phyloP scores from a whole-genome alignment of 2,329 filamentous ascomycete genomes.

The Aspergillus melleus region DNA sequence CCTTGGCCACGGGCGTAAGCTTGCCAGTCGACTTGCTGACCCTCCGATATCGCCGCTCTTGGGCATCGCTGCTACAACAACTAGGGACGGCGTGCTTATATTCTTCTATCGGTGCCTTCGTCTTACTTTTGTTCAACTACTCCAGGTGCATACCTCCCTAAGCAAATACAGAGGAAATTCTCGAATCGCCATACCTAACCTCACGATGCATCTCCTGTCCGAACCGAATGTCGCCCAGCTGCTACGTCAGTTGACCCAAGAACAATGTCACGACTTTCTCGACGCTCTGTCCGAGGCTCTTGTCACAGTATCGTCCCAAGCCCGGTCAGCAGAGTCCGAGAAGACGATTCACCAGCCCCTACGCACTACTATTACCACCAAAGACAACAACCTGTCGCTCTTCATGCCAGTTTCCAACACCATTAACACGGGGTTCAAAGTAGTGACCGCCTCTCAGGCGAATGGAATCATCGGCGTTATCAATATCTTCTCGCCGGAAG shows the following conservation, averaged over 20 bases:
- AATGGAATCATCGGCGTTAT: conserved; percentile 63
- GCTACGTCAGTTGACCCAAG: conserved; percentile 31
- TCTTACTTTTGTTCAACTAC: too few relatives aligned
- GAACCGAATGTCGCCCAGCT: conserved; percentile 35
- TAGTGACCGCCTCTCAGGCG: conserved; percentile 56
- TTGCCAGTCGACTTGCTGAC: not conserved
- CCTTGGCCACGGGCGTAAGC: not conserved
- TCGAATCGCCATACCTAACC: not conserved
- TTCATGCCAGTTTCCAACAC: conserved; percentile 73
- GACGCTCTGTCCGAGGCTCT: conserved; percentile 37
- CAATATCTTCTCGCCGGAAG: conserved; percentile 65
- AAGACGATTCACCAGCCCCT: conserved; percentile 45
- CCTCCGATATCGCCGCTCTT: not conserved
- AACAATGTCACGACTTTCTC: conserved; percentile 39
- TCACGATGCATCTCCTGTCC: conserved; percentile 35
- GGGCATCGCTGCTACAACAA: not conserved
- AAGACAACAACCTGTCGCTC: conserved; percentile 56
- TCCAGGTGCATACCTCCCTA: too few relatives aligned
- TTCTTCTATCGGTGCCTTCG: too few relatives aligned
- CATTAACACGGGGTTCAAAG: conserved; percentile 68
- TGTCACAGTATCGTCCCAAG: conserved; percentile 31
- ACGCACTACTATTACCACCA: conserved; percentile 42
- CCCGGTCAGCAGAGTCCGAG: conserved; percentile 23
- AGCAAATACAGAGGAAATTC: not conserved
- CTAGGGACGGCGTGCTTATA: not conserved